Base-by-base conservation (phyloP, 495 filamentous ascomycete species). In the Viridothelium virens region DNA sequence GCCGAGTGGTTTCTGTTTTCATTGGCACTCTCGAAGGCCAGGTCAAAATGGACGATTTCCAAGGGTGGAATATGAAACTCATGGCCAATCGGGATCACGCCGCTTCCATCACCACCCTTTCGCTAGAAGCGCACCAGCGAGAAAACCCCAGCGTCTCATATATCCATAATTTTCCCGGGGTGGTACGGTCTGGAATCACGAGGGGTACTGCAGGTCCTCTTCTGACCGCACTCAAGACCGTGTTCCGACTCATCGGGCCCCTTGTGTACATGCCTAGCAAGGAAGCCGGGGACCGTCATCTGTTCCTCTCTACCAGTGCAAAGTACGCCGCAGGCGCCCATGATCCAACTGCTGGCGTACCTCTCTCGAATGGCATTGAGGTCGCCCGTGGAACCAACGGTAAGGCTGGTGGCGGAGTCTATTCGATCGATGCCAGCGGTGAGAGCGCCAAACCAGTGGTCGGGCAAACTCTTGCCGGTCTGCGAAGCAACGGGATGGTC, bases 351-450 rank as follows among this genome's bases (percentile, higher is more conserved):
- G 66, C 66, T 9, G 71, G 71, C 56, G 63, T 73, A 3, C 67
- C 67, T 14, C 39, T 62, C 12, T 66, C 63, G 3, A 68, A 71
- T 38, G 69, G 46, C 0, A 18, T 74, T 4, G 62, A 64, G 34
- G 66, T 74, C 12, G 68, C 63, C n/a, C 68, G 65, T 11, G 76
- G 75, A 11, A 70, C 61, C 4, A 66, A 70, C 56, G 78, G 77
- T 2, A 62, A 73, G 48, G 37, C 63, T 1, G 75, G 78, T 0
- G 76, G 77, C 68, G 78, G 79, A 48, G 75, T 68, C 5, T 81
- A 80, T 69, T 66, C 73, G 47, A 70, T 78, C 0, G 75, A 75
- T 48, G 77, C 73, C 68, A 70, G 76, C 67, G 73, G 75, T 10
- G 72, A 76, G 33, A 44, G 48, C 16, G 48, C 48, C 6, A 18